Conservation (phyloP, 257 asterid genomes). For the Coffea eugenioides region DNA sequence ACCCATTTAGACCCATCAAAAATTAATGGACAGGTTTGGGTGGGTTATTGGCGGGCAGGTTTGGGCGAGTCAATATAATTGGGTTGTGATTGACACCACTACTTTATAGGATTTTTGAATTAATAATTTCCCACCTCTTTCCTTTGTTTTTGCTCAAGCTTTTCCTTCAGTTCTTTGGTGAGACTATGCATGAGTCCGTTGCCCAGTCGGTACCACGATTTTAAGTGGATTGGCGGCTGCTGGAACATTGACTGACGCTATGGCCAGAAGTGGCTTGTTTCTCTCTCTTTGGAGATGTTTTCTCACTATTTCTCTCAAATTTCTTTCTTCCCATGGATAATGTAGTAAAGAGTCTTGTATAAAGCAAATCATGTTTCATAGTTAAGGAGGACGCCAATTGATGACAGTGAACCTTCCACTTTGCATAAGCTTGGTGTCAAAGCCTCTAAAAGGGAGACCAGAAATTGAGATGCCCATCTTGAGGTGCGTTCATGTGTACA, state of each 20-base stretch:
- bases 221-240: background rate
- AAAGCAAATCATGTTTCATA: background rate
- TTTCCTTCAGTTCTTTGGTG: no score
- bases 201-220: background rate
- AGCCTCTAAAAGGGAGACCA: background rate
- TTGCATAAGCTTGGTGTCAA: background rate
- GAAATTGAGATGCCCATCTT: background rate
- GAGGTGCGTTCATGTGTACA: background rate
- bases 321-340: background rate
- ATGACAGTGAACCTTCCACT: background rate
- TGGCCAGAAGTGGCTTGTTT: background rate
- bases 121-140: no score
- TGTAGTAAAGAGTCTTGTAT: background rate
- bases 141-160: no score
- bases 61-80: no score
- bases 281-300: no score
- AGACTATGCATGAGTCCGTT: background rate
- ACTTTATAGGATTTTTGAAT: no score
- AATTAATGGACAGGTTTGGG: no score
- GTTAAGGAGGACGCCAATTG: background rate
- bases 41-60: no score
- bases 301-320: no score
- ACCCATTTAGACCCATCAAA: no score
- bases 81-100: no score
- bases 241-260: background rate